Base-by-base conservation (phyloP, 345 rosid species). In the Melaleuca alternifolia region DNA sequence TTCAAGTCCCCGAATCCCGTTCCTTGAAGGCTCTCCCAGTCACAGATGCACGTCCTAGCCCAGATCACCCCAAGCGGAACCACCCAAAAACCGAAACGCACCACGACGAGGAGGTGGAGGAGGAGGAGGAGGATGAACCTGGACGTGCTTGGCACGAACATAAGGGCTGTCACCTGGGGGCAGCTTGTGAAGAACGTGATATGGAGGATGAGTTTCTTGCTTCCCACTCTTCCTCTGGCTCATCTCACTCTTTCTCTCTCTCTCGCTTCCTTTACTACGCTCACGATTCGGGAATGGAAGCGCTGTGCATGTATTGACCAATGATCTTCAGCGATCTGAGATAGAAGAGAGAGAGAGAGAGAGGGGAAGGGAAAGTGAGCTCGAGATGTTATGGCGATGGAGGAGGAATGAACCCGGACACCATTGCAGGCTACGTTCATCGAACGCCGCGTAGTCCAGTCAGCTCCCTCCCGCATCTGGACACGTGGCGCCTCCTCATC, bases 131-230 rank as follows among this genome's bases (percentile, higher is more conserved):
- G 12, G 28, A 84, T 28, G 26, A 88, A 95, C 98, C 98, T 96
- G 98, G 86, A 94, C 96, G 86, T 93, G 96, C 87, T 96, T 96
- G 76, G 99, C 99, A 85, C 95, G 90, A 57, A 95, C 98, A 87
- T 96, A 96, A 84, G 99, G 98, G 88, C 96, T 95, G 88, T 95
- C 99, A 5, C 98, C 99, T 37, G 93, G 91, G 50, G 98, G 97
- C 51, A 96, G 92, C 90, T 95, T 95, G 91, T 93, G 92, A 51
- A 92, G 83, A 21, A 93, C 96, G 91, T 94, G 94, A 84, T 88
- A 94, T 41, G 91, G 87, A 50, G 89, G 84, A 61, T 37, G 20
- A 37, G 81, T 41, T 50, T 90, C 91, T 87, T 76, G 91, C 81
- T 86, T 88, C 84, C 89, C 91, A 65, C 86, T 90, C 88, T 87